These are phyloP conservation scores for Pezicula rhizophila DNA, from an alignment of 2,329 filamentous ascomycete species.

Conservation along the genomic window DNA sequence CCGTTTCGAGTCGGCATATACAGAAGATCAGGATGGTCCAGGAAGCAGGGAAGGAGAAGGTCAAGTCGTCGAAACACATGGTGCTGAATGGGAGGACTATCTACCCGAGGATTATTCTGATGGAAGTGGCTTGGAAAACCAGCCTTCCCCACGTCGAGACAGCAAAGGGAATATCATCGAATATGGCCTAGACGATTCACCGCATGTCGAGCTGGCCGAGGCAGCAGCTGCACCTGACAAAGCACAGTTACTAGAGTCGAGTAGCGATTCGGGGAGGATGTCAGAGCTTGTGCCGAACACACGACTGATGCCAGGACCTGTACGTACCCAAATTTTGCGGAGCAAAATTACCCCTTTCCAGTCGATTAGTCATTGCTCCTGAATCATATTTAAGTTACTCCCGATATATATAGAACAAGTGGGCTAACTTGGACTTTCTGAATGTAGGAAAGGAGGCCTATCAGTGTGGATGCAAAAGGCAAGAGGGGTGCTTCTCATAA, in stretches of 20 bases:
- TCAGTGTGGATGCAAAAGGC: slow-evolving; percentile 18
- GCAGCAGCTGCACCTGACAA: neutral
- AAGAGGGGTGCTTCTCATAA: slow-evolving; percentile 10
- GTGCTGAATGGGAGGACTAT: slow-evolving; percentile 13
- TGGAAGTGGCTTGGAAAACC: slow-evolving; percentile 17
- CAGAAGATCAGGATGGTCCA: slow-evolving; percentile 3
- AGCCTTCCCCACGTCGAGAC: slow-evolving; percentile 6
- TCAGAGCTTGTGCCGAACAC: slow-evolving; percentile 8
- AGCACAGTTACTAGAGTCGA: neutral
- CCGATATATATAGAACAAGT: too few relatives aligned
- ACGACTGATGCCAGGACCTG: slow-evolving; percentile 12
- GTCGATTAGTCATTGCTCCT: too few relatives aligned
- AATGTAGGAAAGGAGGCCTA: slow-evolving; percentile 10
- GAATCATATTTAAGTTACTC: too few relatives aligned
- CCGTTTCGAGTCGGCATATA: slow-evolving; percentile 21
- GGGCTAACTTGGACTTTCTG: too few relatives aligned
- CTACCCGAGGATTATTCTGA: slow-evolving; percentile 12
- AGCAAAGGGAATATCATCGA: slow-evolving; percentile 10
- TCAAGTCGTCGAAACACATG: neutral
- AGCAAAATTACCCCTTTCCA: too few relatives aligned
- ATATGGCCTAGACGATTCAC: slow-evolving; percentile 3
- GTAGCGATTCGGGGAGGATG: slow-evolving; percentile 5
- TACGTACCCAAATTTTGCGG: too few relatives aligned
- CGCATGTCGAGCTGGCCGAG: slow-evolving; percentile 1
- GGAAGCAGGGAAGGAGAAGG: slow-evolving; percentile 1